These are phyloP conservation scores for Geotrichum siamense DNA, from an alignment of 1,139 yeast genomes.

Conservation along the genomic window DNA sequence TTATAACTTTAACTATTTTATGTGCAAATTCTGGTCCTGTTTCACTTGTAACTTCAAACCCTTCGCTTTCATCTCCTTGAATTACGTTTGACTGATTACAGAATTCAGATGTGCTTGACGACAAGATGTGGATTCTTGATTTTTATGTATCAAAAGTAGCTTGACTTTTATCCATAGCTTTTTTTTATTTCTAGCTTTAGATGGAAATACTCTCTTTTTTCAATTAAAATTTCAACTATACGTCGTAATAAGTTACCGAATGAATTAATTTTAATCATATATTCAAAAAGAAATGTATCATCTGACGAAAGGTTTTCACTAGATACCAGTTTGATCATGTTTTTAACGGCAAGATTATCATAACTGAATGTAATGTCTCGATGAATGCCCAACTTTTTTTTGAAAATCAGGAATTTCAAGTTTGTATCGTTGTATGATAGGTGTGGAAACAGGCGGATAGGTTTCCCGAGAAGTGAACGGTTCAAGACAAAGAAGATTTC, in stretches of 20 bases:
- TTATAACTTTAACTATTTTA: not conserved
- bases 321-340: not conserved
- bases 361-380: not conserved
- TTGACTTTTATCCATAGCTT: slow-evolving; percentile 1
- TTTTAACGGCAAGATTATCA: not conserved
- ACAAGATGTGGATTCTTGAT: not conserved
- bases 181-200: not conserved
- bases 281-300: not conserved
- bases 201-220: no score
- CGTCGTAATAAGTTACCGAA: not conserved
- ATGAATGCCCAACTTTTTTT: no score
- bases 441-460: not conserved
- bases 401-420: no score
- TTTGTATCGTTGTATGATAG: not conserved
- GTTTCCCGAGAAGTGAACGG: not conserved
- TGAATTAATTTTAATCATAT: not conserved
- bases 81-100: not conserved
- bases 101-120: no score
- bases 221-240: not conserved
- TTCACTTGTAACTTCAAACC: not conserved
- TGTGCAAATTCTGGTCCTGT: not conserved
- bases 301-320: not conserved
- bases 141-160: slow-evolving; percentile 1
- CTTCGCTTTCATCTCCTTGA: not conserved
- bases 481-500: not conserved